Base-by-base conservation (phyloP, 257 asterid genomes). In the Schizonepeta tenuifolia region DNA sequence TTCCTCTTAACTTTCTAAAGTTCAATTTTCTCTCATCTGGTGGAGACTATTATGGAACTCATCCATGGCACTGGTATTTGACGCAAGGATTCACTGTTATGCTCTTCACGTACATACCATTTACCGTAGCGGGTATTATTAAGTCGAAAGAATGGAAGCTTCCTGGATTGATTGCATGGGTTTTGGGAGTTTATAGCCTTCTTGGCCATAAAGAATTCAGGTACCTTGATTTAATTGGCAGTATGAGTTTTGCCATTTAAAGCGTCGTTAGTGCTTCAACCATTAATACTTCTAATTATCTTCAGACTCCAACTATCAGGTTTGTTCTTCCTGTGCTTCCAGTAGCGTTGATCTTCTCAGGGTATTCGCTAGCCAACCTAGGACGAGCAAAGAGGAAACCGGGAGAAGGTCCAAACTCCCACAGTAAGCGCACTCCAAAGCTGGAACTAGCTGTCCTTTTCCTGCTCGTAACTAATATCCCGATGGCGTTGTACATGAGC, bases 201-300 rank as follows among this genome's bases (percentile, higher is more conserved):
- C 90, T 92, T 44, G 97, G 99, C 60, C 99, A 95, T 89, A 95
- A 95, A 81, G 99, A 95, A 73, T 95, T 95, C 91, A 95, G 99
- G 98, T 95, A 81, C 67, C 26, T 70, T 61, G 55, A 21, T 35
- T 62, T 9, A 24, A 63, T 41, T 62, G 21, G 51, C 7, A 53
- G 24, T 50, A 2, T 44, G 15, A 36, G 68, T 22, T 36, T 10
- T 20, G 70, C 22, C 28, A 46, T 43, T 7, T 62, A n/a, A 71
- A 40, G 65, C 53, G 24, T 36, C 60, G 51, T 72, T 67, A 59
- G 46, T 70, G 62, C 50, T 75, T 75, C 71, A 5, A 12, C 80
- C 73, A 69, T 78, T 75, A 68, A 72, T 72, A 67, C 77, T 78
- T 82, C 78, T 58, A 81, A 70, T 83, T 85, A 82, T 82, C 82